Base-by-base conservation (phyloP, 2,329 filamentous ascomycete genomes). In the Phaeosphaeriaceae sp. region DNA sequence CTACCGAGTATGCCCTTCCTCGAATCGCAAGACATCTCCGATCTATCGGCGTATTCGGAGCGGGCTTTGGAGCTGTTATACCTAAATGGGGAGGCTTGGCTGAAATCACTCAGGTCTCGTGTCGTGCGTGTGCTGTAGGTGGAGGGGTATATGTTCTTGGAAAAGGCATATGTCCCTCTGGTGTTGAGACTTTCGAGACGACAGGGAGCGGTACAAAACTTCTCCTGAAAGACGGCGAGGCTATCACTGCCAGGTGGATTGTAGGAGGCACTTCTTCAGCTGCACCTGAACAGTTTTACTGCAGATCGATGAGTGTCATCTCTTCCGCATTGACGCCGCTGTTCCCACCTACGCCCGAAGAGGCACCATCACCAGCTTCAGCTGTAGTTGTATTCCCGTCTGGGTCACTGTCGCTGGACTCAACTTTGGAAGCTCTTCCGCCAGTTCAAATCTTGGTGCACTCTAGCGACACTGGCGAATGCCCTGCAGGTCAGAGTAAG, bases 21-120 rank as follows among this genome's bases (percentile, higher is more conserved):
- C 81, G 85, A 20, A 89, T 97, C 48, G 82, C 88, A 59, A 85
- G 87, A 36, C 92, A 99, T 73, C 77, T 97, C 42, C 83, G 84
- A 12, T 97, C 93, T 0, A 92, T 95, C 74, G 92, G 93, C 6
- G 77, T 90, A 4, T 93, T 97, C 62, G 93, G 93, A 0, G 83
- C 89, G 39, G 92, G 93, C 8, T 97, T 97, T 69, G 90, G 90
- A 42, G 90, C 91, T 38, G 85, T 99, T 11, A 84, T 96, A 59
- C 88, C 92, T 17, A 97, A 96, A 79, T 99, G 92, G 87, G 93
- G 93, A 38, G 92, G 93, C 21, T 80, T 89, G 38, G 88, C 91
- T 26, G 93, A 99, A 74, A 85, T 97, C 51, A 86, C 89, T 23
- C 93, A 99, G 77, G 92, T 96, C 18, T 90, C 87, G 4, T 97